phyloP scores from a whole-genome alignment of 179 eudicot species.

The Gypsophila paniculata region DNA sequence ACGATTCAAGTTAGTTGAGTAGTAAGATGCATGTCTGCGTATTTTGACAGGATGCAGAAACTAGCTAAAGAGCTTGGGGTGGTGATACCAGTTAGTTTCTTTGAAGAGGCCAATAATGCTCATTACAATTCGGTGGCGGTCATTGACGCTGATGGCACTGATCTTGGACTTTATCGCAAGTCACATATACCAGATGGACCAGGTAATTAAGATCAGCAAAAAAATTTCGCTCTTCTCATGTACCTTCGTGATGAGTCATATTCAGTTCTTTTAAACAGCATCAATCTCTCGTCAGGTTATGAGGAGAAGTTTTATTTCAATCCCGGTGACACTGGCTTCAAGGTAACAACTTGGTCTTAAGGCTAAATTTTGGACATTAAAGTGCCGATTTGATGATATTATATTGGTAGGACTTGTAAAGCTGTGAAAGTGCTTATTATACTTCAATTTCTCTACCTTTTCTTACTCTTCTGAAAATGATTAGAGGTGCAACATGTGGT shows the following conservation, averaged over 20 bases:
- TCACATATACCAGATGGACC: constrained; percentile 99
- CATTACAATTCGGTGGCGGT: constrained; percentile 85
- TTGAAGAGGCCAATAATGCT: constrained; percentile 97
- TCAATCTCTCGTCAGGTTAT: constrained; percentile 54
- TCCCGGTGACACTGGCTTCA: constrained; percentile 97
- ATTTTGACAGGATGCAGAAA: constrained; percentile 71
- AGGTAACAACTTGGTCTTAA: constrained; percentile 43
- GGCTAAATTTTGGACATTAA: background rate
- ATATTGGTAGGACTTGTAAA: background rate
- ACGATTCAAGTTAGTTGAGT: background rate
- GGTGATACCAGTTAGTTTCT: constrained; percentile 93
- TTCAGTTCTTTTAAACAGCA: background rate
- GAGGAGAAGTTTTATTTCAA: constrained; percentile 94
- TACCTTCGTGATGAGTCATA: background rate
- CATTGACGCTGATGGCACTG: constrained; percentile 93
- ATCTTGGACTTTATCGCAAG: constrained; percentile 91
- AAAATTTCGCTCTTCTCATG: background rate
- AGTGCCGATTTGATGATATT: background rate
- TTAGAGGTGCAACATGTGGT: background rate
- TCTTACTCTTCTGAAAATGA: background rate
- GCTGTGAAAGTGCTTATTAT: background rate
- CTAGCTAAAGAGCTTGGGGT: constrained; percentile 90
- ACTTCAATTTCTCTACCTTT: background rate
- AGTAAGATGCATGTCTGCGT: constrained; percentile 10
- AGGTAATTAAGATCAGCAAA: constrained; percentile 37